Evolutionary conservation across 768 basidiomycete species (phyloP), one percentile per base, ranked within the genome.

Genomic region (Boletus eberwhitei): DNA sequence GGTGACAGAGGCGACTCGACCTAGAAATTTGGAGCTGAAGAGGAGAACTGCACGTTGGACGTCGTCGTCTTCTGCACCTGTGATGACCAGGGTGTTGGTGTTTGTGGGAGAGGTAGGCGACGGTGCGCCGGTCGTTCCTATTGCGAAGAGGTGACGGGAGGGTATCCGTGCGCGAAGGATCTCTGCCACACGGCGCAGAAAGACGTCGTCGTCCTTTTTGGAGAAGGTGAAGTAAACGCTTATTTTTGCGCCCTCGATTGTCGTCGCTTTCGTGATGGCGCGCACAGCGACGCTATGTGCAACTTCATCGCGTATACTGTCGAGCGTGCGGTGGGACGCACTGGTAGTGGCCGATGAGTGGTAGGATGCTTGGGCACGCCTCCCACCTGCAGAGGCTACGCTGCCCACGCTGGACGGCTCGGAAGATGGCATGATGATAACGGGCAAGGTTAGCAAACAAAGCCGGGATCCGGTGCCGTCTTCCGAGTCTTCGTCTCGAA

Each of bases 21-120:
- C 84, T n/a, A 86, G 72, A 64, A 91, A 87, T 65, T 90, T 90
- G 35, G 86, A 79, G 49, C 75, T 75, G 14, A 79, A 76, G 49
- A 90, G 80, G 8, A 88, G 77, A 24, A 82, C 76, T 1, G 87
- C 87, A 21, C 86, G 82, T 48, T 85, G 80, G n/a, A 89, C 77
- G 47, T 80, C 78, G 9, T 79, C 77, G 12, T 73, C 69, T 1
- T 79, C 76, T 8, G 85, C 81, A 9, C 82, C 82, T 46, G 77
- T 79, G 50, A 90, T 74, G 50, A 89, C 73, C 13, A 90, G 73
- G 4, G 77, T 74, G 57, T 79, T 80, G 54, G 68, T 52, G 11
- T 64, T 58, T 8, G 61, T 59, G 38, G 52, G 7, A 16, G 60
- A 61, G 3, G 75, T 66, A 7, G 60, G 43, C 38, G 54, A 60